Evolutionary conservation across 495 filamentous ascomycete species (phyloP), one percentile per base, ranked within the genome.

Genomic region (Xylaria longipes): DNA sequence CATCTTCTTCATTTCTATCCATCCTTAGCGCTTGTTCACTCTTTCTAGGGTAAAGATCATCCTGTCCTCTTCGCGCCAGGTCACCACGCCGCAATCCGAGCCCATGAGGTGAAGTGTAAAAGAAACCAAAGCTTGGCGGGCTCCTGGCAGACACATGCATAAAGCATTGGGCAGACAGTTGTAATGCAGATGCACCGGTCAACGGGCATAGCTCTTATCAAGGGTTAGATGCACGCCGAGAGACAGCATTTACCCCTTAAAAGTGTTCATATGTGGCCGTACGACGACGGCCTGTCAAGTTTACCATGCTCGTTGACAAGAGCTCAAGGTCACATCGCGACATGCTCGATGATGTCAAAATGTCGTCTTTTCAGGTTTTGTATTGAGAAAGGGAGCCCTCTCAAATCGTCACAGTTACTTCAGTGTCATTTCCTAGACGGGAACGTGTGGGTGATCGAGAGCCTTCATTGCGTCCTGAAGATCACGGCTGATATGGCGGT

Each of bases 281-380:
- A 63, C 37, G 37, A 43, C 60, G 22, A 63, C 11, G 37, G 60
- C 60, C 60, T 27, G 11, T 63, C 8, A 14, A 43, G 45, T 31
- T 37, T 20, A 52, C 43, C 27, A 14, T 48, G 25, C 12, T n/a
- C 33, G 5, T 64, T 25, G 11, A 64, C 37, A 45, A 48, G n/a
- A n/a, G 15, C 41, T 33, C 45, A n/a, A 50, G 25, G 63, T 39
- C 39, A 45, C 31, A 48, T 66, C 63, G 11, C 14, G 11, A 52
- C 29, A 61, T 61, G 66, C 54, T 48, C 39, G n/a, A 69, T 69
- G 66, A 69, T 69, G 66, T 69, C 66, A 69, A 68, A 35, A 29
- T 27, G 33, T 4, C 37, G 6, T 45, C 14, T 48, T 61, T 46
- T 58, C 52, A 58, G 29, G 52, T 22, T 69, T 69, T 61, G 25